phyloP scores from a whole-genome alignment of 2,329 filamentous ascomycete species.

The Curvularia verruculosa region DNA sequence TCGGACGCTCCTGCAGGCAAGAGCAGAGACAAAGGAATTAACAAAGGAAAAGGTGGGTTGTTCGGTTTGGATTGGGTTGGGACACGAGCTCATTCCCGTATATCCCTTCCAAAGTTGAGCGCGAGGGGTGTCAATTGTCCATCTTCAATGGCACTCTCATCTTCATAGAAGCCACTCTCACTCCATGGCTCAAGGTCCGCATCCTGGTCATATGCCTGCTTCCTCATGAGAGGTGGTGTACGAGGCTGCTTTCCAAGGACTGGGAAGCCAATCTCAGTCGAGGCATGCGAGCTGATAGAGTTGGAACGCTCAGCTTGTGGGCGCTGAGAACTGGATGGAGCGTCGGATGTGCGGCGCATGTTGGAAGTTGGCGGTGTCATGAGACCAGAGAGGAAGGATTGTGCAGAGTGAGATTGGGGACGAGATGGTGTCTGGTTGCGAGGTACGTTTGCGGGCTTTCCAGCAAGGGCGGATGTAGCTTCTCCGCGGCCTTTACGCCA shows the following conservation, averaged over 20 bases:
- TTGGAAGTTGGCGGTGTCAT: slow-evolving; percentile 87
- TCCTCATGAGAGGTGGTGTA: slow-evolving; percentile 63
- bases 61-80: not conserved
- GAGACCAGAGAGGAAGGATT: slow-evolving; percentile 75
- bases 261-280: slow-evolving; percentile 41
- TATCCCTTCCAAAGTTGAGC: slow-evolving; percentile 41
- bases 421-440: slow-evolving; percentile 45
- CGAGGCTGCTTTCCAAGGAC: slow-evolving; percentile 42
- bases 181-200: slow-evolving; percentile 59
- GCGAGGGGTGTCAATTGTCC: slow-evolving; percentile 45
- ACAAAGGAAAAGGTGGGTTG: slow-evolving; percentile 13
- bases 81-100: slow-evolving; percentile 18
- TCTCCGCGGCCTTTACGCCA: slow-evolving; percentile 74
- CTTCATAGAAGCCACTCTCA: slow-evolving; percentile 57
- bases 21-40: not conserved
- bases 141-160: slow-evolving; percentile 54
- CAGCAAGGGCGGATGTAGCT: slow-evolving; percentile 54
- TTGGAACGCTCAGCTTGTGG: slow-evolving; percentile 35
- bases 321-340: slow-evolving; percentile 41
- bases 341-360: slow-evolving; percentile 65
- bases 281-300: slow-evolving; percentile 38
- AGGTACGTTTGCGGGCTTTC: slow-evolving; percentile 37
- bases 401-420: slow-evolving; percentile 55
- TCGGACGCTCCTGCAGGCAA: slow-evolving; percentile 6
- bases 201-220: slow-evolving; percentile 64